These are phyloP conservation scores for Picochlorum sp. DNA, from an alignment of 139 green algal species.

Conservation along the genomic window DNA sequence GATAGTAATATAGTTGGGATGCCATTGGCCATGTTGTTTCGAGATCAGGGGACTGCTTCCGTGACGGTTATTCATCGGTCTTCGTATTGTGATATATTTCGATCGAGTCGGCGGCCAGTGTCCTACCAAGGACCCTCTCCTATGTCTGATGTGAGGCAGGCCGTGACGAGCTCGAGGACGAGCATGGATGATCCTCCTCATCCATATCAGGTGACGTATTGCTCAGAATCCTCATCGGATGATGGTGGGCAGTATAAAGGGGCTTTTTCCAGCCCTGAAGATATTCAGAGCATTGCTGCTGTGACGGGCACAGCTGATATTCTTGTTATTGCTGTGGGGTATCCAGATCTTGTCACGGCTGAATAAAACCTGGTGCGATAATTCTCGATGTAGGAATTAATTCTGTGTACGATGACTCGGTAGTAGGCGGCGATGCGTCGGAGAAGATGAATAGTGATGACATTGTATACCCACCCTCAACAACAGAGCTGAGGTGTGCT, in stretches of 20 bases:
- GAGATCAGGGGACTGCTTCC: constrained; percentile 54
- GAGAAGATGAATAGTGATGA: not conserved
- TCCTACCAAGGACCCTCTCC: not conserved
- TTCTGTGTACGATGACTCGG: constrained; percentile 47
- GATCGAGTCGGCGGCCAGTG: not conserved
- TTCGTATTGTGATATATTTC: constrained; percentile 29
- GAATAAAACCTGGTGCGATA: constrained; percentile 83
- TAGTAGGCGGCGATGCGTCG: not conserved
- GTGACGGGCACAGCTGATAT: constrained; percentile 59
- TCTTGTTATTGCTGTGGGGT: constrained; percentile 69
- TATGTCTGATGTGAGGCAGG: not conserved
- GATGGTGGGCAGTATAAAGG: not conserved
- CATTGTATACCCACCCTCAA: not conserved
- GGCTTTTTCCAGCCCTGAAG: not conserved
- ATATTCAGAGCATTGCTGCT: constrained; percentile 14
- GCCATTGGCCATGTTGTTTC: constrained; percentile 84
- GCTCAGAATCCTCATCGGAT: not conserved
- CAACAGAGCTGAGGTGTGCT: too few relatives aligned
- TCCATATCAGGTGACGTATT: constrained; percentile 21
- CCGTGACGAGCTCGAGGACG: not conserved
- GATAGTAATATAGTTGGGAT: constrained; percentile 93
- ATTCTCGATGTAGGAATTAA: constrained; percentile 97
- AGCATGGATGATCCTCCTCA: constrained; percentile 1
- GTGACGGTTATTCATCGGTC: constrained; percentile 66
- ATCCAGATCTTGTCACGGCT: constrained; percentile 40